phyloP scores from a whole-genome alignment of 2,329 filamentous ascomycete species.

The Talaromyces sp. region DNA sequence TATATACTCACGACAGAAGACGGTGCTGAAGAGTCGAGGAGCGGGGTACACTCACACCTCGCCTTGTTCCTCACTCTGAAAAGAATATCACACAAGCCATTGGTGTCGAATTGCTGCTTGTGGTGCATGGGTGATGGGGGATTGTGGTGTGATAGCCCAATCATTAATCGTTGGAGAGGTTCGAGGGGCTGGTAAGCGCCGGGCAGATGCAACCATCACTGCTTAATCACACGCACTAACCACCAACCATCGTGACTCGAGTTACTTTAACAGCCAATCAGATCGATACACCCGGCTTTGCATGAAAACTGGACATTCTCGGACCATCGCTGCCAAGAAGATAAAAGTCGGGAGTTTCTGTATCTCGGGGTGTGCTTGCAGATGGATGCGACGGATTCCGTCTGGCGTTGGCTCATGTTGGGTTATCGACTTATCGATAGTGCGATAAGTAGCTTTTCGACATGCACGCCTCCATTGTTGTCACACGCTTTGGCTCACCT shows the following conservation, averaged over 20 bases:
- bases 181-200: constrained; percentile 15
- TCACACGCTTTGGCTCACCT: neutral
- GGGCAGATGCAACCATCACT: constrained; percentile 13
- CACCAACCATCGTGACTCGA: neutral
- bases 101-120: constrained; percentile 9
- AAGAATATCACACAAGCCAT: constrained; percentile 1
- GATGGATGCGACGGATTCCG: neutral
- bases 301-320: neutral
- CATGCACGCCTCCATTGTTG: neutral
- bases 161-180: neutral
- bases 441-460: neutral
- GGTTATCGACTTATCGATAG: neutral
- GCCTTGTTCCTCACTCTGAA: neutral
- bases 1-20: constrained; percentile 31
- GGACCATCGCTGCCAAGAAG: neutral
- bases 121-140: constrained; percentile 12
- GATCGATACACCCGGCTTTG: neutral
- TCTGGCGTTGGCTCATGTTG: neutral
- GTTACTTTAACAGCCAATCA: constrained; percentile 6
- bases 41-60: constrained; percentile 12
- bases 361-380: neutral
- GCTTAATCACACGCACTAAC: constrained; percentile 10
- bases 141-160: constrained; percentile 6
- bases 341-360: neutral
- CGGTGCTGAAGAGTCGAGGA: constrained; percentile 17